Evolutionary conservation across 495 filamentous ascomycete genomes (phyloP), one percentile per base, ranked within the genome.

Genomic region (Peziza echinospora): DNA sequence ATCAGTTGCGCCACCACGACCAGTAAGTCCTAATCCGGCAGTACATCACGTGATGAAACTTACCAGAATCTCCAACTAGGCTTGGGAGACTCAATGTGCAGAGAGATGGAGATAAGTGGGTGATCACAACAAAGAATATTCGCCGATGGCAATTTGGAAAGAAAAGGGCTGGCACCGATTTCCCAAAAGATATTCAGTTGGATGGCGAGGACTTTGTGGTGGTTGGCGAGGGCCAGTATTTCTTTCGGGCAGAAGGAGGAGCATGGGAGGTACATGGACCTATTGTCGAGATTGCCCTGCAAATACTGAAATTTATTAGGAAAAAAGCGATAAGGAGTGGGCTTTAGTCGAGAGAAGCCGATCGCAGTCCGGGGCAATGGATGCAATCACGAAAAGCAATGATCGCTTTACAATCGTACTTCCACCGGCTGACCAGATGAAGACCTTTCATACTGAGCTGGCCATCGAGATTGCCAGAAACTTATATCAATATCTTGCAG

Each of bases 401-500:
- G 67, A 66, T 13, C 51, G 50, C 21, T 71, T 77, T 45, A 49
- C 53, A 5, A 71, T 76, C 45, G 46, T 43, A 46, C 55, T 47
- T 57, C 60, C 47, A 58, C 58, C 17, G 24, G 39, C 17, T 53
- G 53, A 13, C 53, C 55, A 17, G 7, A 9, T 13, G 43, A 41
- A 8, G 21, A 8, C 47, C 11, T 57, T 48, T 42, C 9, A 51
- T 26, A 49, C 54, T 10, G 44, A 53, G 39, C 47, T 67, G 24
- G 71, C 70, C 1, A 53, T 72, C 9, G 73, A 75, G 46, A 63
- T 74, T n/a, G 66, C 72, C 21, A 65, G 71, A 26, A 77, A 76
- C 49, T 60, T 76, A 1, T 64, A 66, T 47, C 73, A 76, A 50
- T 76, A 75, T 51, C 75, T 70, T 58, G 62, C 56, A 49, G 72